A percentile compares a stretch with the other conserved stretches of the same genome.
Evolutionary conservation across 345 rosid genomes (phyloP).

Genomic region (Eucalyptus camaldulensis): DNA sequence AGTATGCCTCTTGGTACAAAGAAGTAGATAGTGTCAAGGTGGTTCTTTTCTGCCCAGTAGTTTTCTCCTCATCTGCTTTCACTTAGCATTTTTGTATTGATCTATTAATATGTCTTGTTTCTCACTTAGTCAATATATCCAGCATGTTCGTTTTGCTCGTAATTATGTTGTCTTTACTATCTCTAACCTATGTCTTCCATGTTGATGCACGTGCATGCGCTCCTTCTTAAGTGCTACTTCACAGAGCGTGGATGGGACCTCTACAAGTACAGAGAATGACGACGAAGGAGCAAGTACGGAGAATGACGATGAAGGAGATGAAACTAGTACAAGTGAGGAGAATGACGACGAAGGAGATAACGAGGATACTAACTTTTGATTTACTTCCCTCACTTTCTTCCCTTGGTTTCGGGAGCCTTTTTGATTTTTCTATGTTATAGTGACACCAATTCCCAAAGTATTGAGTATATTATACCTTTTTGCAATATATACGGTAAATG

Average conservation of each 20-base stretch:
- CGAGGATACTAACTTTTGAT: not conserved
- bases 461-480: not conserved
- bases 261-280: not conserved
- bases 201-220: not conserved
- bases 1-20: not conserved
- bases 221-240: not conserved
- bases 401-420: not conserved
- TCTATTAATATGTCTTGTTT: not conserved
- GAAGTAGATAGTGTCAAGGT: not conserved
- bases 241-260: not conserved
- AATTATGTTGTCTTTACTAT: not conserved
- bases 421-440: not conserved
- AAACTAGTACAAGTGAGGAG: no score
- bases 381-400: not conserved
- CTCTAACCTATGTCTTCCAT: not conserved
- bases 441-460: rapidly evolving
- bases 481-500: not conserved
- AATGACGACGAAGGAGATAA: not conserved
- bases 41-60: not conserved
- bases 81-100: not conserved
- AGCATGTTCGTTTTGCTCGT: not conserved
- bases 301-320: no score
- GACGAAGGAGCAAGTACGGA: no score
- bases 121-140: not conserved
- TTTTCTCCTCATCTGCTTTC: not conserved